Percentiles rank a stretch among this genome's conserved stretches.
These are phyloP conservation scores for Taphrina pruni DNA, from an alignment of 1,139 yeast species.

Conservation along the genomic window DNA sequence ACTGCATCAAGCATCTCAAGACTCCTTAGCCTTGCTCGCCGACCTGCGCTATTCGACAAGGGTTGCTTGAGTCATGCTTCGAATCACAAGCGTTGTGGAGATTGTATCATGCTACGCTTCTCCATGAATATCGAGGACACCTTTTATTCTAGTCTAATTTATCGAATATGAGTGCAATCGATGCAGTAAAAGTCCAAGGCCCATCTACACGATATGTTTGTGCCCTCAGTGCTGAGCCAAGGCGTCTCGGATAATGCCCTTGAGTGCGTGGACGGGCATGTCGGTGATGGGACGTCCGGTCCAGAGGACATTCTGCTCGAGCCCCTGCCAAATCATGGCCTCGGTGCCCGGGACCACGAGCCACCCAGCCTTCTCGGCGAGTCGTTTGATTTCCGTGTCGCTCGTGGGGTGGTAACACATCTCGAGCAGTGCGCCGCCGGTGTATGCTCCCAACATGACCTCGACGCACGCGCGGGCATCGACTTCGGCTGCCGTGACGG, in stretches of 20 bases:
- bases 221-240: neutral
- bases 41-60: no score
- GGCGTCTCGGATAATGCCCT: conserved; percentile 3
- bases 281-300: conserved; percentile 58
- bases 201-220: no score
- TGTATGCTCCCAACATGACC: conserved; percentile 53
- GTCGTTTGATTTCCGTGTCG: conserved; percentile 75
- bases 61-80: neutral
- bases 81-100: no score
- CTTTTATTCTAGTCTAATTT: no score
- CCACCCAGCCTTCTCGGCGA: conserved; percentile 69
- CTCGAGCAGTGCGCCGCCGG: conserved; percentile 67
- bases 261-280: conserved; percentile 18
- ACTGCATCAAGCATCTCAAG: conserved; percentile 14
- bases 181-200: no score
- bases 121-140: no score
- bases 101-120: no score
- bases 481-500: conserved; percentile 60
- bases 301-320: conserved; percentile 79
- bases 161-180: no score
- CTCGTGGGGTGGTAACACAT: conserved; percentile 89
- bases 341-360: conserved; percentile 80
- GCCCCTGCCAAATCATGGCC: conserved; percentile 90
- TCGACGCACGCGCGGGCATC: conserved; percentile 65
- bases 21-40: no score